A percentile compares a stretch with the other conserved stretches of the same genome.
These are phyloP conservation scores for Pythium grandisporangium DNA, from an alignment of 352 stramenopile species.

Conservation along the genomic window DNA sequence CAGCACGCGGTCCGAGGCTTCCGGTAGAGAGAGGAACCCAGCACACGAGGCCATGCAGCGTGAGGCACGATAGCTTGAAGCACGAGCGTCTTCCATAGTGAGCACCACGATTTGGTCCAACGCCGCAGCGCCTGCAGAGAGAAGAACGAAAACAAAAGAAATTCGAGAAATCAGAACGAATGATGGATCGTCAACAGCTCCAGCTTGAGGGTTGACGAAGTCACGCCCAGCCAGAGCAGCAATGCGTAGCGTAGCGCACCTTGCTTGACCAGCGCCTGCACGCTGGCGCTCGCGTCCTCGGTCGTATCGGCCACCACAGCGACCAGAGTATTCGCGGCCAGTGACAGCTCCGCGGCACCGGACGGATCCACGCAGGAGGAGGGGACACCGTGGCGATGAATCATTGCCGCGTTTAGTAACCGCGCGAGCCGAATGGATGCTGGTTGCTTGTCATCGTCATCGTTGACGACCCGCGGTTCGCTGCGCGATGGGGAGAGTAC, in stretches of 20 bases:
- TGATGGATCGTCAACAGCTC: no score
- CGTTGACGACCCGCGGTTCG: not conserved
- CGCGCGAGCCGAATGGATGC: not conserved
- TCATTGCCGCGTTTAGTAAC: slow-evolving; percentile 3
- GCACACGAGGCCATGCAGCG: no score
- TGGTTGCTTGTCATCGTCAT: not conserved
- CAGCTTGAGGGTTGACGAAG: no score
- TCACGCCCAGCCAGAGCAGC: no score
- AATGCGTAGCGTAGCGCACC: not conserved
- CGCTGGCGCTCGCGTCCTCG: not conserved
- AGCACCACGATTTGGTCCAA: no score
- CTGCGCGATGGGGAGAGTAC: no score
- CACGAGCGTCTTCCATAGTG: no score
- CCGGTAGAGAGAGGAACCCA: slow-evolving; percentile 39
- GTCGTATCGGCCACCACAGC: slow-evolving; percentile 8
- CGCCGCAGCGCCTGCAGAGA: no score
- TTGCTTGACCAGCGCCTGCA: not conserved
- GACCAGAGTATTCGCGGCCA: slow-evolving; percentile 2
- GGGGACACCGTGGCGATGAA: slow-evolving; percentile 6
- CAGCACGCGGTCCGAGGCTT: slow-evolving; percentile 40
- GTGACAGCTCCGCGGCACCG: not conserved
- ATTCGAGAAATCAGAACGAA: no score
- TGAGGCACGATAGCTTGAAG: no score
- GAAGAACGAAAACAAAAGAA: no score
- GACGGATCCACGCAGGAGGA: not conserved